Conservation (phyloP, 352 stramenopile species). For the Globisporangium irregulare region DNA sequence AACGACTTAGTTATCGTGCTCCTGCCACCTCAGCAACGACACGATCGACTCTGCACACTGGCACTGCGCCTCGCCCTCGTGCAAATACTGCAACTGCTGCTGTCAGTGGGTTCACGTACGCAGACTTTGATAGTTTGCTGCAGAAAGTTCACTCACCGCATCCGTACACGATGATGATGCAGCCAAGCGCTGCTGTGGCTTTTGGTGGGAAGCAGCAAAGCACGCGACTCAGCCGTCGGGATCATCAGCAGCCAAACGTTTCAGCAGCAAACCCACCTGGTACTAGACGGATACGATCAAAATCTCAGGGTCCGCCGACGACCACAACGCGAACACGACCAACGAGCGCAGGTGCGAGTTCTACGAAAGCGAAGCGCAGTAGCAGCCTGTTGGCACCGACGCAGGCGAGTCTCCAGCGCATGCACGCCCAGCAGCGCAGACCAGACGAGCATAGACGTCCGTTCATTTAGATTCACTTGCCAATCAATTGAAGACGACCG, state of each 20-base stretch:
- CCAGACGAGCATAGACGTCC: conserved; percentile 30
- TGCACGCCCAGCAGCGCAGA: conserved; percentile 28
- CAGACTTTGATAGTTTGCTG: conserved; percentile 45
- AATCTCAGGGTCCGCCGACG: conserved; percentile 16
- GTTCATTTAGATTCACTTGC: conserved; percentile 28
- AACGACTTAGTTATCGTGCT: conserved; percentile 10
- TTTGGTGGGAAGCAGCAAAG: conserved; percentile 11
- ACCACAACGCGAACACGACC: conserved; percentile 7
- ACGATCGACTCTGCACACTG: background rate
- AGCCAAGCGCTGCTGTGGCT: background rate
- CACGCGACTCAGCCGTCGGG: conserved; percentile 3
- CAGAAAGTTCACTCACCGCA: conserved; percentile 28
- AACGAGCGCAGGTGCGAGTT: background rate
- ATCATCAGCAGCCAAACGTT: background rate
- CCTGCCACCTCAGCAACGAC: conserved; percentile 13
- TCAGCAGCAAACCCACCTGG: background rate
- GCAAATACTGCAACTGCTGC: background rate
- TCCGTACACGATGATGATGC: conserved; percentile 22
- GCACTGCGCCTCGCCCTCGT: background rate
- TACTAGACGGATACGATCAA: conserved; percentile 12
- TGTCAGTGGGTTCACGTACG: conserved; percentile 14
- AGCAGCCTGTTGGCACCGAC: conserved; percentile 64
- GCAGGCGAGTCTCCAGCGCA: conserved; percentile 58
- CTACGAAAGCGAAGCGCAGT: conserved; percentile 16
- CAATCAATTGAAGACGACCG: too few species aligned